Percentiles rank a stretch among this genome's conserved stretches.
These are phyloP conservation scores for Dunaliella sp. DNA, from an alignment of 139 green algal species.

Conservation along the genomic window DNA sequence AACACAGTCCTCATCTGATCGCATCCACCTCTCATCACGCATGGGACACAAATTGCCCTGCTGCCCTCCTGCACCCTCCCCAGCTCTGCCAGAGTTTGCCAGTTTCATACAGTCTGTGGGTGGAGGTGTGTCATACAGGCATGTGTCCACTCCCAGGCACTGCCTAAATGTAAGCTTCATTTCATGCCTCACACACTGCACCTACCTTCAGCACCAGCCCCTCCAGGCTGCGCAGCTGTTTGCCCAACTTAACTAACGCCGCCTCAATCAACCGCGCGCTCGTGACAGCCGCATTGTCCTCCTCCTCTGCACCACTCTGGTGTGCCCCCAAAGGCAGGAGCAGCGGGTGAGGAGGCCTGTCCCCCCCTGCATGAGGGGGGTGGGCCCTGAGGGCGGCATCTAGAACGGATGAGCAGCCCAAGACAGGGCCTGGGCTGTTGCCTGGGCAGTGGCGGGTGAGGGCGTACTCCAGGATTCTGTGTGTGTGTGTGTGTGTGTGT, in stretches of 20 bases:
- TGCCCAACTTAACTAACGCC: slow-evolving; percentile 60
- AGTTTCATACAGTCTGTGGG: too few relatives aligned
- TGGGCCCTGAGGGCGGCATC: slow-evolving; percentile 1
- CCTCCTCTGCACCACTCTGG: background rate
- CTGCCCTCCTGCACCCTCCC: too few relatives aligned
- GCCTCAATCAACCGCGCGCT: slow-evolving; percentile 45
- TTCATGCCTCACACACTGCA: too few relatives aligned
- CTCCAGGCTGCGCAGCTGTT: slow-evolving; percentile 65
- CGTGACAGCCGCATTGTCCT: slow-evolving; percentile 28
- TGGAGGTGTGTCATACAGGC: too few relatives aligned
- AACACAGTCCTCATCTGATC: too few relatives aligned
- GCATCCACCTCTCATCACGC: too few relatives aligned
- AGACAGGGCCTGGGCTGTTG: background rate
- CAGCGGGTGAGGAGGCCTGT: too few relatives aligned
- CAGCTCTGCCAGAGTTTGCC: too few relatives aligned
- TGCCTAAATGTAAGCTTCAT: too few relatives aligned
- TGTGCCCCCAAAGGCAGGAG: background rate
- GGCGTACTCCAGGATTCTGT: background rate
- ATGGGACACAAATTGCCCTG: too few relatives aligned
- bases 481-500: background rate
- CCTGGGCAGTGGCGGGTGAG: background rate
- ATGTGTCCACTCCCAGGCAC: too few relatives aligned
- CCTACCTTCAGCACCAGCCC: slow-evolving; percentile 56
- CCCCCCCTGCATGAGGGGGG: background rate
- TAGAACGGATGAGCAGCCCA: background rate